Base-by-base conservation (phyloP, 2,329 filamentous ascomycete species). In the Aureobasidium sp. region DNA sequence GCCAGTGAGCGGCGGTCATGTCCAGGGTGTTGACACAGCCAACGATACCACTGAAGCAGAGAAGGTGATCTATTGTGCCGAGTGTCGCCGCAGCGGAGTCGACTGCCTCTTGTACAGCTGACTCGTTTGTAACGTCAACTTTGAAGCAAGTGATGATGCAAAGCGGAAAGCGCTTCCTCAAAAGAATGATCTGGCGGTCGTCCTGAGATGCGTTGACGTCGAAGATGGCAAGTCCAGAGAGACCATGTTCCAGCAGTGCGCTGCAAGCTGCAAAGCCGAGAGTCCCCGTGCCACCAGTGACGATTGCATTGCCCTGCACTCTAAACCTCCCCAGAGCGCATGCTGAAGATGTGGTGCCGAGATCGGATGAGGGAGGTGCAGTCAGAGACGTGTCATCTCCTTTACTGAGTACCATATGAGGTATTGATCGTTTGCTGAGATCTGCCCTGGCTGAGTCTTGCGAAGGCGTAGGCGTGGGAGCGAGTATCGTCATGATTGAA, bases 1-100 rank as follows among this genome's bases (percentile, higher is more conserved):
- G 80, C 81, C 84, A 91, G 65, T 87, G 78, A 1, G 78, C 75
- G 0, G 80, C 73, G 0, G 78, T 73, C 75, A 86, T 84, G 2
- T 87, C 82, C 1, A 88, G 71, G 0, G 87, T 82, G 64, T 84
- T 80, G 0, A 80, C 77, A 66, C 83, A 87, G 45, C 79, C 80
- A 0, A 90, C 87, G 0, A 91, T 80, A 6, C 88, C 88, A 0
- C 86, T 87, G 68, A 89, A 88, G 67, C 83, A 86, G 66, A 84
- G 78, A 2, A 88, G 74, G 51, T 82, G 80, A 64, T 82, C 77
- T 3, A 88, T 70, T 20, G 75, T 74, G 1, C 83, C 83, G 1
- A 86, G 74, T 1, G 73, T 68, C 15, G 72, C 65, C 0, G 74
- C 75, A 0, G 76, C 76, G 51, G 74, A 70, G 5, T 72, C 64